These are phyloP conservation scores for Claviceps quebecensis DNA, from an alignment of 2,329 filamentous ascomycete genomes.

Conservation along the genomic window DNA sequence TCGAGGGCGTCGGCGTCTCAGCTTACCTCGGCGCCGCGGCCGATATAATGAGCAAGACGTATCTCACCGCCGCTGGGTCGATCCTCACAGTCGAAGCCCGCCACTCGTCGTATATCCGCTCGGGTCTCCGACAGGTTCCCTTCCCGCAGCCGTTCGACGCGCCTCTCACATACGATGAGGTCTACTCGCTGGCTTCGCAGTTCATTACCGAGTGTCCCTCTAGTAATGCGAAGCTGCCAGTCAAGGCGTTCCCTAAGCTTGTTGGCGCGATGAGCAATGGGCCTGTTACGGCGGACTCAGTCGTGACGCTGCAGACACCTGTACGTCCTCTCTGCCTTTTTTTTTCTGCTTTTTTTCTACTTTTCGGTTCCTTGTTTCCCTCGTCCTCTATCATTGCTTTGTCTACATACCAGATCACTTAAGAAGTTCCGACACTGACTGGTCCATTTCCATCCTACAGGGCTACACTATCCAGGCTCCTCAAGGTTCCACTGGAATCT, in stretches of 20 bases:
- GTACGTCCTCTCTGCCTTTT: neutral
- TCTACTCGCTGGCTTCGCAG: conserved; percentile 49
- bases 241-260: conserved; percentile 45
- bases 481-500: neutral
- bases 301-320: neutral
- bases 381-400: no score
- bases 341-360: neutral
- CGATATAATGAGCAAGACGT: conserved; percentile 41
- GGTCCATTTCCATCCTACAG: neutral
- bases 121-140: conserved; percentile 31
- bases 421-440: no score
- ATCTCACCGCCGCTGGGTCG: conserved; percentile 45
- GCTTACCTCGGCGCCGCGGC: conserved; percentile 50
- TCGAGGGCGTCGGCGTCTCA: conserved; percentile 51
- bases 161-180: conserved; percentile 41
- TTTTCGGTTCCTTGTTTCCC: neutral
- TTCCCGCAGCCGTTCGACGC: conserved; percentile 47
- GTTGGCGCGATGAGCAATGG: conserved; percentile 9
- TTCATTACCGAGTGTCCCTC: conserved; percentile 47
- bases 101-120: conserved; percentile 47
- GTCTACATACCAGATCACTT: no score
- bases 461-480: conserved; percentile 2
- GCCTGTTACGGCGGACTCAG: neutral
- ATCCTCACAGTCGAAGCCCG: conserved; percentile 51
- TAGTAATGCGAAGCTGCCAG: conserved; percentile 39